A percentile compares a stretch with the other conserved stretches of the same genome.
Evolutionary conservation across 257 asterid species (phyloP).

Genomic region (Coffea canephora): DNA sequence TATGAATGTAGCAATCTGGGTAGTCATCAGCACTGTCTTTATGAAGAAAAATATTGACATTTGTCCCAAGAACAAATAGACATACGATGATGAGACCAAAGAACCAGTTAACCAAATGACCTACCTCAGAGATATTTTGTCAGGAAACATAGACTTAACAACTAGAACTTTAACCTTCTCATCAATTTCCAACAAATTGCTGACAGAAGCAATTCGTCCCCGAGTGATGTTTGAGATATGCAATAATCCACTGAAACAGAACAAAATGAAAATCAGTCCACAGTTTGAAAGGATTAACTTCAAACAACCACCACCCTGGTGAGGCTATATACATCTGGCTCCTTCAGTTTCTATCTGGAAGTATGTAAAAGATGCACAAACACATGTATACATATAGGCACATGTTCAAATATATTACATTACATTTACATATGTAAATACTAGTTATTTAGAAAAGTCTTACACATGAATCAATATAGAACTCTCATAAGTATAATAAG

Average conservation of each 20-base stretch:
- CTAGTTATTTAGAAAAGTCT: neutral
- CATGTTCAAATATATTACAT: too few relatives aligned
- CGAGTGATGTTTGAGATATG: conserved; percentile 75
- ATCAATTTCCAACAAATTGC: conserved; percentile 62
- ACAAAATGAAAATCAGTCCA: neutral
- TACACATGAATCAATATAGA: neutral
- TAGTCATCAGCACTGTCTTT: neutral
- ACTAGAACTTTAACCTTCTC: conserved; percentile 86
- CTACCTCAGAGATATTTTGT: conserved; percentile 84
- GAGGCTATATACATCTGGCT: neutral
- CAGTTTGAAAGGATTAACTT: neutral
- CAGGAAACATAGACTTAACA: conserved; percentile 69
- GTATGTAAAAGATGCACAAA: neutral
- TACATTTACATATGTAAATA: neutral
- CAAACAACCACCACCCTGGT: neutral
- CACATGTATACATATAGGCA: neutral
- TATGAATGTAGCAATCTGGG: neutral
- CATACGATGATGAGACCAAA: neutral
- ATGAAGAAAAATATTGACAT: neutral
- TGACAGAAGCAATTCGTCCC: conserved; percentile 53
- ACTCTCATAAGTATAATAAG: neutral
- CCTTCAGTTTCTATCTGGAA: neutral
- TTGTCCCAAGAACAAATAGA: neutral
- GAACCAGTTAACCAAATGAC: conserved; percentile 7
- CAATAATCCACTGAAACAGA: conserved; percentile 72